Conservation (phyloP, 805 yeast genomes). For the Kodamaea neixiangensis region DNA sequence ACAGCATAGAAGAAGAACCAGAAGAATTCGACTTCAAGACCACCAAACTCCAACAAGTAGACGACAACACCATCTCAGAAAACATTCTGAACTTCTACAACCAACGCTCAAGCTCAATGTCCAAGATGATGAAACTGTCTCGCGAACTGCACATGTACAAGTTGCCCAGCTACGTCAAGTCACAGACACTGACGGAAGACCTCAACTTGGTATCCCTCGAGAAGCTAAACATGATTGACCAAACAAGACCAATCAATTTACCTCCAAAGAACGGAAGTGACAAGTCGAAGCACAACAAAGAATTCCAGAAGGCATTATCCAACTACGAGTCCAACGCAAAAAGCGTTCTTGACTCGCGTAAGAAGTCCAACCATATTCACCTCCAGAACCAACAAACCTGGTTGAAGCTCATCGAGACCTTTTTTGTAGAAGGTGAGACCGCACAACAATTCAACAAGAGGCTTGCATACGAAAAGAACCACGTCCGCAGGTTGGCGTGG, state of each 20-base stretch:
- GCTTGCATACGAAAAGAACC: slow-evolving; percentile 29
- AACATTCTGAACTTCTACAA: slow-evolving; percentile 39
- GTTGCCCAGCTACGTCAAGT: slow-evolving; percentile 39
- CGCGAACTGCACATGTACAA: slow-evolving; percentile 37
- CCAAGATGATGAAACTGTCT: slow-evolving; percentile 31
- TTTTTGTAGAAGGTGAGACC: slow-evolving; percentile 14
- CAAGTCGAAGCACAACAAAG: slow-evolving; percentile 54
- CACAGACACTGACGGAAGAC: slow-evolving; percentile 56
- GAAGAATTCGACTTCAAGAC: slow-evolving; percentile 12
- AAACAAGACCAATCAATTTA: slow-evolving; percentile 68
- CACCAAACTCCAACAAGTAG: slow-evolving; percentile 17
- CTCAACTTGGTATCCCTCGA: slow-evolving; percentile 59
- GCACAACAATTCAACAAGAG: slow-evolving; percentile 25
- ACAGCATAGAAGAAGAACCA: slow-evolving; percentile 21
- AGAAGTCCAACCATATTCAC: slow-evolving; percentile 19
- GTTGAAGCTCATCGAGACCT: slow-evolving; percentile 24
- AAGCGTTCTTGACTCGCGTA: slow-evolving; percentile 22
- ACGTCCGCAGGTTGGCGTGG: slow-evolving; percentile 39
- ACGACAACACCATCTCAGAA: slow-evolving; percentile 36
- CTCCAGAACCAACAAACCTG: slow-evolving; percentile 29
- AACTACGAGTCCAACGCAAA: slow-evolving; percentile 38
- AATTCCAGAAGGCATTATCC: slow-evolving; percentile 48
- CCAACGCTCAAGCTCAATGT: slow-evolving; percentile 36
- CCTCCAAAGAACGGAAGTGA: slow-evolving; percentile 65
- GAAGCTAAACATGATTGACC: slow-evolving; percentile 54